Base-by-base conservation (phyloP, 352 stramenopile species). In the Pythium biforme region DNA sequence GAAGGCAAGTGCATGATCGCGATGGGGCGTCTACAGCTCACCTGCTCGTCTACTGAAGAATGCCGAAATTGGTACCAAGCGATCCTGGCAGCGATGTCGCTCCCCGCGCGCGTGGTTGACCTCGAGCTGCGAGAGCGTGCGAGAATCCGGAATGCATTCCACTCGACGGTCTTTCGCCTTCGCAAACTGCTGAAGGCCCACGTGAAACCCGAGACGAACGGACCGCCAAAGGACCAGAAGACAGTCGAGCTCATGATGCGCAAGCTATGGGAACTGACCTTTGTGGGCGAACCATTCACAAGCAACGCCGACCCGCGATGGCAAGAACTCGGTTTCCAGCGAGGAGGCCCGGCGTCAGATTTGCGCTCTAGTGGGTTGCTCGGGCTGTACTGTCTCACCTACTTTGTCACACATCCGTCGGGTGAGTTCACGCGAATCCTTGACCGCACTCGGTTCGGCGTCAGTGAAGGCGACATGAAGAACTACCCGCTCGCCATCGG, bases 391-490 rank as follows among this genome's bases (percentile, higher is more conserved):
- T 91, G 77, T 66, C 67, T 95, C 34, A 92, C 88, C 22, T 95
- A 92, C 58, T 95, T 94, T 63, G 79, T 89, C 34, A 85, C 69
- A 20, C 78, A 85, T 40, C 78, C 84, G 27, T 82, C 77, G 14
- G 68, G 66, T 34, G 74, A 91, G 34, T 90, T 90, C 45, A 67
- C 82, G 60, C 75, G 81, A 19, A 94, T 92, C 47, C 71, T 92
- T 25, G 75, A 81, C 22, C 79, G 86, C 39, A 93, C 83, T 7
- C 77, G 84, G 12, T 83, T 91, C 72, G 85, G 84, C 59, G 84
- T 94, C 56, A 94, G 86, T 63, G 76, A 88, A 71, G 86, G 84
- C 39, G 90, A 95, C 73, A 88, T 95, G 80, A 92, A 92, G 59
- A 94, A 92, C 71, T 95, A 95, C 48, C 86, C 86, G 22, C 68